Base-by-base conservation (phyloP, 1,284 basidiomycete species). In the Puccinia polysora region DNA sequence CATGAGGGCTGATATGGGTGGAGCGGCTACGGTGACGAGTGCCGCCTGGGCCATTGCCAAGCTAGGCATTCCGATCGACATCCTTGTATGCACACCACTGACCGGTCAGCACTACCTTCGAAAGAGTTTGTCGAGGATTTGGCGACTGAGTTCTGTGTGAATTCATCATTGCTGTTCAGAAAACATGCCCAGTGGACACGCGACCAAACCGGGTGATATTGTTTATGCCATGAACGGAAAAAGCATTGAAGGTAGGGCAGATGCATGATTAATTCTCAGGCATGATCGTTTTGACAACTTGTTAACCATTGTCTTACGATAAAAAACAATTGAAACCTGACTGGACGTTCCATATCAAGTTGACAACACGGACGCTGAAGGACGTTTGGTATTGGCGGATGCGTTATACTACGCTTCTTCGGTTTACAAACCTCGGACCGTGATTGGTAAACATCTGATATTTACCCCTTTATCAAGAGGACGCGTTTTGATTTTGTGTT, bases 1-100 rank as follows among this genome's bases (percentile, higher is more conserved):
- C 3, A 90, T 90, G 89, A 84, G 88, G 52, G 88, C 84, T 2
- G 89, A 91, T 77, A 91, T 91, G 89, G 90, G 89, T 83, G 90
- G 90, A 71, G 91, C 91, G 2, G 91, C 90, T 0, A 84, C 87
- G 0, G 89, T 91, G 18, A 84, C 88, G 38, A 83, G 87, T 2
- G 82, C 90, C 7, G 84, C 87, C 0, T 82, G 87, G 74, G 91
- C 89, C 6, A 88, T 92, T 74, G 90, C 91, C 20, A 86, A 90
- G 80, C 85, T 93, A 45, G 83, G 86, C 74, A 81, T 93, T 18
- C 90, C 89, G 1, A 71, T 71, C 36, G 69, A 71, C 23, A 43
- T 71, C 20, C 12, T 71, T 18, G 60, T 71, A 23, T 71, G 69
- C 23, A 64, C 50, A 10, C 69, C 69, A 1, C 43, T 71, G 20